phyloP scores from a whole-genome alignment of 306 rosid species.

The Argentina anserina region DNA sequence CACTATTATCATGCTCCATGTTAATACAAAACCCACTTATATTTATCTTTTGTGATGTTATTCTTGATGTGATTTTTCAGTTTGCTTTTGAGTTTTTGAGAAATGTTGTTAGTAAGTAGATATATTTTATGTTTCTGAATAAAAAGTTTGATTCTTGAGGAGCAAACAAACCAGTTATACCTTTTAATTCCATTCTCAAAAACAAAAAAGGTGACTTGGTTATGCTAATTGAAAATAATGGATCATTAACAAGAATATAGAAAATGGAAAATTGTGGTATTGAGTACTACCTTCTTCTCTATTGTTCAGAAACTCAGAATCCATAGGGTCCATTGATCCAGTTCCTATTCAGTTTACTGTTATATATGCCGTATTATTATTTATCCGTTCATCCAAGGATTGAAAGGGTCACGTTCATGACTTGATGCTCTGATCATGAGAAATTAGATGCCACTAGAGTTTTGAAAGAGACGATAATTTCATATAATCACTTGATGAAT shows the following conservation, averaged over 20 bases:
- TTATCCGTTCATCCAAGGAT: background rate
- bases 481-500: background rate
- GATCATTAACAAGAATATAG: background rate
- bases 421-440: background rate
- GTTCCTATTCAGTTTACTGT: background rate
- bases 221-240: background rate
- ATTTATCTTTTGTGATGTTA: background rate
- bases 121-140: background rate
- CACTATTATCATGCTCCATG: background rate
- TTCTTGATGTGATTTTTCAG: background rate
- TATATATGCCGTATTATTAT: background rate
- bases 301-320: constrained; percentile 6
- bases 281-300: background rate
- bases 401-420: background rate
- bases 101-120: background rate
- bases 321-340: background rate
- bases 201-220: too few species aligned
- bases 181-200: background rate
- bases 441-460: background rate
- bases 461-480: background rate
- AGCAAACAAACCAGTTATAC: background rate
- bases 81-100: constrained; percentile 7
- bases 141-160: background rate
- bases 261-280: background rate
- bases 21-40: background rate